Conservation (phyloP, 805 yeast genomes). For the Lachancea thermotolerans region DNA sequence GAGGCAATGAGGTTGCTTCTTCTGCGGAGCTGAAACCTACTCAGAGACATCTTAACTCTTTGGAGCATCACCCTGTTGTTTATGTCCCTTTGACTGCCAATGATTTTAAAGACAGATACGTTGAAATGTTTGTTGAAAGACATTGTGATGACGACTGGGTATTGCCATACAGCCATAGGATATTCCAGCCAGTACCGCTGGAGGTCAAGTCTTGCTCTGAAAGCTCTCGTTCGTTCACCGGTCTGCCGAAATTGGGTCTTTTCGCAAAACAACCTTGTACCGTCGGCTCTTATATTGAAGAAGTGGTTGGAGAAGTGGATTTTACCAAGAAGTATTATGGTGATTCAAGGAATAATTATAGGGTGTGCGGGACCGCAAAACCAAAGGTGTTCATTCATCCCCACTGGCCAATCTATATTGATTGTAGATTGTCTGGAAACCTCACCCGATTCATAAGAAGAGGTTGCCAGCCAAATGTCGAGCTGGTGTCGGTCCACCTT, state of each 20-base stretch:
- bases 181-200: conserved; percentile 20
- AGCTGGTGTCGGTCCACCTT: conserved; percentile 42
- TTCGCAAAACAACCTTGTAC: conserved; percentile 38
- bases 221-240: conserved; percentile 51
- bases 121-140: conserved; percentile 42
- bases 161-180: conserved; percentile 13
- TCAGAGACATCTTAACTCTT: conserved; percentile 29
- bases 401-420: conserved; percentile 59
- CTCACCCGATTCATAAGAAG: conserved; percentile 66
- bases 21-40: conserved; percentile 1
- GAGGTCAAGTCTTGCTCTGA: conserved; percentile 56
- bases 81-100: conserved; percentile 30
- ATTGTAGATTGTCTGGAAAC: conserved; percentile 76
- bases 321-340: conserved; percentile 54
- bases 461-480: conserved; percentile 72
- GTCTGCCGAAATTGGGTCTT: conserved; percentile 64
- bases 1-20: conserved; percentile 1
- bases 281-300: conserved; percentile 46
- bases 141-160: conserved; percentile 41
- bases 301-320: conserved; percentile 68
- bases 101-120: conserved; percentile 40
- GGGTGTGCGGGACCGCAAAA: conserved; percentile 60
- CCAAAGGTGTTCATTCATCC: conserved; percentile 54
- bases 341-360: conserved; percentile 71
- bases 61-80: conserved; percentile 31